Evolutionary conservation across 495 filamentous ascomycete species (phyloP), one percentile per base, ranked within the genome.

Genomic region (Neurospora sublineolata): DNA sequence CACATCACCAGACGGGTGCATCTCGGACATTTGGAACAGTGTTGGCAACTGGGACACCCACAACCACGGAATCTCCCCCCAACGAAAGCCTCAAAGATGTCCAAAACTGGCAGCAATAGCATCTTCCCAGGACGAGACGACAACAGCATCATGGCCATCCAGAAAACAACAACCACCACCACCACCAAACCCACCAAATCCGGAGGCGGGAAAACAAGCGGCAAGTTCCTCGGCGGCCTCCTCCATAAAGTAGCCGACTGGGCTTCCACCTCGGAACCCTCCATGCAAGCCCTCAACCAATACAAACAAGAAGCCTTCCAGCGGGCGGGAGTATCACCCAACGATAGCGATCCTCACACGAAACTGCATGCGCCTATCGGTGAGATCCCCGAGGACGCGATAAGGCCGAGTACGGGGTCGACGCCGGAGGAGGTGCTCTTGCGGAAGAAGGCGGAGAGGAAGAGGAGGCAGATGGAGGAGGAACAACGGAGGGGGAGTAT

Each of bases 201-300:
- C 8, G 41, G 64, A 68, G 40, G 20, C 10, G 64, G 69, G 12
- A 68, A 39, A 68, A 27, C 60, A 4, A 67, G 60, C n/a, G 37
- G 41, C 30, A 69, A 71, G 37, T 69, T 83, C 52, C 4, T 64
- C 27, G 27, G 52, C 27, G 52, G 52, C 0, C 2, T 64, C 14
- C 1, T 64, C 14, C 73, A 74, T 67, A 80, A 83, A 36, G 69
- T 84, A 44, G 81, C 82, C 46, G 78, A 73, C 33, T 85, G 83
- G 83, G 72, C 82, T 11, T 75, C 78, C 0, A 77, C 78, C 10
- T 79, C 77, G 40, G 83, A 85, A 37, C 83, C 83, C 4, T 84
- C 83, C 3, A 71, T 77, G 16, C 79, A 82, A 14, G 82, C 80
- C 0, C 72, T 82, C 20, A 80, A 77, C 70, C 76, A 80, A 20